Percentiles rank a stretch among this genome's conserved stretches.
Conservation (phyloP, 805 yeast genomes). For the Saccharomycopsis microspora region DNA sequence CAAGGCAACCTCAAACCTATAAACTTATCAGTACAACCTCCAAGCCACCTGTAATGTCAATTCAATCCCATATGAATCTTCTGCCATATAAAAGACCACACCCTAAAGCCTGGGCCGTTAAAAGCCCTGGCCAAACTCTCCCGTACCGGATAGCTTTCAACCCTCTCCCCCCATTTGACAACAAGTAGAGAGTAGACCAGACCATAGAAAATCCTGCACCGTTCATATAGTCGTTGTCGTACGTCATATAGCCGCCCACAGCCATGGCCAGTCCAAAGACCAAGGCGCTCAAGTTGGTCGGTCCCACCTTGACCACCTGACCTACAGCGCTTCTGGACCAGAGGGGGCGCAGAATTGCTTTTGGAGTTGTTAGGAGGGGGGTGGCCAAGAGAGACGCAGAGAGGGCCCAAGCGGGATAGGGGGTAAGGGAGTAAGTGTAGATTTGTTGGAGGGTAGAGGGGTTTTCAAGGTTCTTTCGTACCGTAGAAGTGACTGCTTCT, state of each 20-base stretch:
- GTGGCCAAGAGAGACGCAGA: slow-evolving; percentile 27
- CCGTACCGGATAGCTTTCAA: slow-evolving; percentile 41
- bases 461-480: neutral
- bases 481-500: neutral
- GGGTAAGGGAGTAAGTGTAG: slow-evolving; percentile 28
- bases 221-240: slow-evolving; percentile 64
- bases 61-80: slow-evolving; percentile 25
- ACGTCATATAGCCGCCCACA: slow-evolving; percentile 61
- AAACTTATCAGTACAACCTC: too few relatives aligned
- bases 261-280: slow-evolving; percentile 53
- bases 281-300: slow-evolving; percentile 32
- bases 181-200: slow-evolving; percentile 66
- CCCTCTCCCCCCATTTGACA: slow-evolving; percentile 59
- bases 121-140: slow-evolving; percentile 49
- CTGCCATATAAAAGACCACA: slow-evolving; percentile 62
- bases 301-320: slow-evolving; percentile 20
- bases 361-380: slow-evolving; percentile 23
- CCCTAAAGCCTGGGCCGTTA: slow-evolving; percentile 46
- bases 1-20: too few relatives aligned
- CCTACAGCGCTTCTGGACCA: slow-evolving; percentile 24
- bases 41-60: too few relatives aligned
- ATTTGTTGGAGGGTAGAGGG: neutral
- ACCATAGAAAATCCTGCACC: slow-evolving; percentile 77
- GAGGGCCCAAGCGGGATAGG: slow-evolving; percentile 35
- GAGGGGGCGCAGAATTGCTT: slow-evolving; percentile 33